phyloP scores from a whole-genome alignment of 768 basidiomycete species.

The Xerocomellus chrysenteron region DNA sequence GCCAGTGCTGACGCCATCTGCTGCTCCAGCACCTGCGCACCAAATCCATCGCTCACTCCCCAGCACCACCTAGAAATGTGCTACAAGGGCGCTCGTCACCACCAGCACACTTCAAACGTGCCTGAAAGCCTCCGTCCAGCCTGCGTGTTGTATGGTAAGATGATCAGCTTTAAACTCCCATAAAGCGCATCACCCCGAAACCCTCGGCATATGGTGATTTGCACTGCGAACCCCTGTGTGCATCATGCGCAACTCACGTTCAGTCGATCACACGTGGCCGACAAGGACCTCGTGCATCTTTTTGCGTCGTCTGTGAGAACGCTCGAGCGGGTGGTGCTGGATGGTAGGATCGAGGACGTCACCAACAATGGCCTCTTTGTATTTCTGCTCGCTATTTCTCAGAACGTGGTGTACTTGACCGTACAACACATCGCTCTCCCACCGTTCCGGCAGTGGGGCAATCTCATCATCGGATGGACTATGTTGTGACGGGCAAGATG shows the following conservation, averaged over 20 bases:
- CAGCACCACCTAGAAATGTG: no score
- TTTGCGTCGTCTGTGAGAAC: constrained; percentile 8
- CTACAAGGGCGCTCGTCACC: no score
- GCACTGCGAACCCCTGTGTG: constrained; percentile 14
- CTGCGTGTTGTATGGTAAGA: constrained; percentile 15
- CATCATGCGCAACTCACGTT: constrained; percentile 18
- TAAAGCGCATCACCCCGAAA: constrained; percentile 9
- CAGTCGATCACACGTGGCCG: constrained; percentile 12
- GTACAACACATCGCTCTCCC: constrained; percentile 21
- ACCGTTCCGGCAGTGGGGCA: no score
- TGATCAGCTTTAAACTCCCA: constrained; percentile 11
- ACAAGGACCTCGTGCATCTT: constrained; percentile 25
- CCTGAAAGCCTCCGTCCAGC: constrained; percentile 1
- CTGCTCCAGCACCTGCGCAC: no score
- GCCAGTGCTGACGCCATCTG: no score
- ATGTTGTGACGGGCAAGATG: no score
- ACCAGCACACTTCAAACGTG: no score
- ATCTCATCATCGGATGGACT: no score
- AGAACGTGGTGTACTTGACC: constrained; percentile 12
- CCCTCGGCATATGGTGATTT: constrained; percentile 11
- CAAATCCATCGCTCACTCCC: no score
- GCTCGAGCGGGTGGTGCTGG: constrained; percentile 21
- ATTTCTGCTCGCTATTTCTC: constrained; percentile 14
- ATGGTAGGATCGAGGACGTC: constrained; percentile 12
- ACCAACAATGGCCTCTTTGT: constrained; percentile 18